A percentile compares a stretch with the other conserved stretches of the same genome.
Evolutionary conservation across 2,329 filamentous ascomycete species (phyloP).

Genomic region (Fusarium beomiforme): DNA sequence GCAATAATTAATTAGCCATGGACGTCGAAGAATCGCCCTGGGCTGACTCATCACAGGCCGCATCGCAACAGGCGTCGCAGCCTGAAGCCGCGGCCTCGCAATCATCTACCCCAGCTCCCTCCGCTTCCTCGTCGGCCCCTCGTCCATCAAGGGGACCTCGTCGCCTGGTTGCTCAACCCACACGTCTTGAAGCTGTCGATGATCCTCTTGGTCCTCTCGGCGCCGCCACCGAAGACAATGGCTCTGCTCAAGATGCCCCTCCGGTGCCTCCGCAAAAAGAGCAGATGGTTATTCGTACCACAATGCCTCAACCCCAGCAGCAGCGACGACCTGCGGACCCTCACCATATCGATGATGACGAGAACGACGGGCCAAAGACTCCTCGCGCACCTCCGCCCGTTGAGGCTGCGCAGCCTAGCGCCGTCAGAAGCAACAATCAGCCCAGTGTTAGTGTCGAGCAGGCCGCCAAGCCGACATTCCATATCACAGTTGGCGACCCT

Average conservation of each 20-base stretch:
- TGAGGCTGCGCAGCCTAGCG: conserved; percentile 64
- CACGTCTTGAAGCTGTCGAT: conserved; percentile 79
- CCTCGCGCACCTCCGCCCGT: conserved; percentile 75
- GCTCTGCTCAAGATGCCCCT: conserved; percentile 60
- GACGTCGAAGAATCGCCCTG: conserved; percentile 65
- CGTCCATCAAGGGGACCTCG: conserved; percentile 63
- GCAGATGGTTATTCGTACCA: conserved; percentile 68
- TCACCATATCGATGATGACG: conserved; percentile 77
- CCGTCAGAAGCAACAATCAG: conserved; percentile 62
- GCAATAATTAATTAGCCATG: conserved; percentile 47
- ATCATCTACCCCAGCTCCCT: conserved; percentile 40
- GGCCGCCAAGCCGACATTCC: conserved; percentile 89
- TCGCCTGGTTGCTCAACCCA: conserved; percentile 77
- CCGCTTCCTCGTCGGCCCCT: conserved; percentile 47
- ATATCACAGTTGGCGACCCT: conserved; percentile 93
- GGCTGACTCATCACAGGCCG: conserved; percentile 57
- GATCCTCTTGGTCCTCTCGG: conserved; percentile 83
- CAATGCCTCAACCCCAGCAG: conserved; percentile 58
- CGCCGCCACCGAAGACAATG: conserved; percentile 63
- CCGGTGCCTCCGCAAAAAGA: conserved; percentile 77
- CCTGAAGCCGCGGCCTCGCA: conserved; percentile 45
- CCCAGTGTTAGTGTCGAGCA: conserved; percentile 93
- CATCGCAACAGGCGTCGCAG: conserved; percentile 47
- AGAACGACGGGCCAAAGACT: conserved; percentile 62
- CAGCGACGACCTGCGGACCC: conserved; percentile 62